A percentile compares a stretch with the other conserved stretches of the same genome.
phyloP scores from a whole-genome alignment of 2,329 filamentous ascomycete species.

The Camillea tinctor region DNA sequence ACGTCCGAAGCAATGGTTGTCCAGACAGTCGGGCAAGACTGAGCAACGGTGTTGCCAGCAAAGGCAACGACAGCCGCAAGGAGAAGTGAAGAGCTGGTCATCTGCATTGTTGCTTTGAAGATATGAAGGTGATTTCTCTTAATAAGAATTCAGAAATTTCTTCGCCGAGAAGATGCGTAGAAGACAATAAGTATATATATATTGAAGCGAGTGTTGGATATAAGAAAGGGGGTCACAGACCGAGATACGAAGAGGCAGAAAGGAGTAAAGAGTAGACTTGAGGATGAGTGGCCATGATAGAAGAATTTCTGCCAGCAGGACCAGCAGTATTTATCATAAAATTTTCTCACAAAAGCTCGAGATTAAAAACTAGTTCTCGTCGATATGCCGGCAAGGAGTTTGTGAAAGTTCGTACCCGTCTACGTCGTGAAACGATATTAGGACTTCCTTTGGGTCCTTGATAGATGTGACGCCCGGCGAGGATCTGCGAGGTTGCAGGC shows the following conservation, averaged over 20 bases:
- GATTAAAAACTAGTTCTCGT: neutral
- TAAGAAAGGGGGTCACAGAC: conserved; percentile 1
- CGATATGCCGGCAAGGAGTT: neutral
- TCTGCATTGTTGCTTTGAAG: conserved; percentile 11
- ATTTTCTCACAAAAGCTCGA: neutral
- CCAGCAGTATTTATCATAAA: conserved; percentile 13
- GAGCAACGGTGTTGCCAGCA: conserved; percentile 6
- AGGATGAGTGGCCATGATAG: conserved; percentile 8
- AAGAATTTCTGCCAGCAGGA: neutral
- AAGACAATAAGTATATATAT: conserved; percentile 2
- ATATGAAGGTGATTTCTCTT: neutral
- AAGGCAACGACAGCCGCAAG: conserved; percentile 10
- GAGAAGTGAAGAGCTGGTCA: conserved; percentile 8
- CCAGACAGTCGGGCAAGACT: conserved; percentile 26
- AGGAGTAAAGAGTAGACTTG: conserved; percentile 3
- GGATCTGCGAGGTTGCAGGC: conserved; percentile 1
- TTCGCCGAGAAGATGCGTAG: neutral
- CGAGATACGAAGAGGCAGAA: conserved; percentile 2
- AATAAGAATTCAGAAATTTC: neutral
- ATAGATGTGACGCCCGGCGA: neutral
- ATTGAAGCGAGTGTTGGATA: neutral
- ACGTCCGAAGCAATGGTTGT: conserved; percentile 25
- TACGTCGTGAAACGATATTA: neutral
- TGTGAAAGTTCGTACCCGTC: neutral
- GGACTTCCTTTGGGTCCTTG: neutral